Evolutionary conservation across 352 stramenopile species (phyloP).

Genomic region (Phytopythium mirpurense): DNA sequence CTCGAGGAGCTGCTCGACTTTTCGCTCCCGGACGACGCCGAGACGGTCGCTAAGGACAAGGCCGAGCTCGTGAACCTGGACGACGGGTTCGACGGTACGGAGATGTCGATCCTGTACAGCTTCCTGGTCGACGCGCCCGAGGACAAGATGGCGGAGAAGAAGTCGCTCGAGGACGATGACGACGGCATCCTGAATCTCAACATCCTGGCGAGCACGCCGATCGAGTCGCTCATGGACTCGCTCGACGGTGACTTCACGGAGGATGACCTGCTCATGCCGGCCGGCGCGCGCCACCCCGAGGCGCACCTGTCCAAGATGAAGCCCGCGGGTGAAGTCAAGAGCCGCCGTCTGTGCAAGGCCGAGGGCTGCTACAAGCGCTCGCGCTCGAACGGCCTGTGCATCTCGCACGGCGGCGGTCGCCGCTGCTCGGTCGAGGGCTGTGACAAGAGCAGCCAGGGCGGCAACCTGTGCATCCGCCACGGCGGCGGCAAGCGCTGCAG

Average conservation of each 20-base stretch:
- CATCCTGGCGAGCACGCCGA: constrained; percentile 52
- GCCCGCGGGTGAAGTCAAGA: constrained; percentile 39
- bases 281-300: constrained; percentile 18
- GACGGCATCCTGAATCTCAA: constrained; percentile 79
- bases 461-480: constrained; percentile 69
- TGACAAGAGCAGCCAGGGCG: constrained; percentile 53
- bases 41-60: constrained; percentile 61
- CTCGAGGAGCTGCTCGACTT: constrained; percentile 74
- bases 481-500: constrained; percentile 62
- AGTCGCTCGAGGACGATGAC: constrained; percentile 41
- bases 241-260: constrained; percentile 67
- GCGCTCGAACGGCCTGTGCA: constrained; percentile 69
- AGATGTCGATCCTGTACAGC: constrained; percentile 87
- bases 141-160: constrained; percentile 44
- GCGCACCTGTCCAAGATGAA: constrained; percentile 21
- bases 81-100: constrained; percentile 77
- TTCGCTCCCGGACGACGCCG: constrained; percentile 57
- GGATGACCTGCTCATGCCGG: constrained; percentile 63
- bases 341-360: constrained; percentile 41
- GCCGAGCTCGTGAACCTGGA: constrained; percentile 70
- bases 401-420: constrained; percentile 56
- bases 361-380: constrained; percentile 68
- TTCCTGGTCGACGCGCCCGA: constrained; percentile 75
- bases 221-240: constrained; percentile 70
- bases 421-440: constrained; percentile 61